These are phyloP conservation scores for Anisodus acutangulus DNA, from an alignment of 257 asterid species.

Conservation along the genomic window DNA sequence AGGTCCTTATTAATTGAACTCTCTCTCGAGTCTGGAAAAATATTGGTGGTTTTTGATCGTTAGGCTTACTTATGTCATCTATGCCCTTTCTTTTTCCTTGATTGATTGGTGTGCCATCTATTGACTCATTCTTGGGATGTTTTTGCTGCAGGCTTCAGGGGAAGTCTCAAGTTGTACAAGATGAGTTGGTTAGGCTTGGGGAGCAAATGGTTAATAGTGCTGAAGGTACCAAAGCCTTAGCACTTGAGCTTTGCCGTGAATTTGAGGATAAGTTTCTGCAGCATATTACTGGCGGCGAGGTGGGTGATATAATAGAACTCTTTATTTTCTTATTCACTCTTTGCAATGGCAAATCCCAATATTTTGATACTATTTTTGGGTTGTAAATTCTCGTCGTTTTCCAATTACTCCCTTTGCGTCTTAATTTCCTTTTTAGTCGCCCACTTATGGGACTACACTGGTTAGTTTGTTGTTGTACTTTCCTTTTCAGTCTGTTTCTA, in stretches of 20 bases:
- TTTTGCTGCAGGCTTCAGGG: slow-evolving; percentile 83
- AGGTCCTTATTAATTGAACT: background rate
- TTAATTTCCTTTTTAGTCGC: no score
- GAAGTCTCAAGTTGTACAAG: slow-evolving; percentile 92
- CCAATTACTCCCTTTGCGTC: background rate
- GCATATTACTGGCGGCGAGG: slow-evolving; percentile 94
- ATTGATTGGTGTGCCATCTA: slow-evolving; percentile 22
- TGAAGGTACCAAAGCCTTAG: slow-evolving; percentile 95
- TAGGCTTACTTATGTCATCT: background rate
- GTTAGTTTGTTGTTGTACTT: background rate
- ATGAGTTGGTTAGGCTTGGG: slow-evolving; percentile 92
- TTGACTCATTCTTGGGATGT: slow-evolving; percentile 18
- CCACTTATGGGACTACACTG: no score
- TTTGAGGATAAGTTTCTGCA: slow-evolving; percentile 98
- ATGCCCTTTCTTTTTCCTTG: background rate
- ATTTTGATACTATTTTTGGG: background rate
- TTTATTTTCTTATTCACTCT: slow-evolving; percentile 18
- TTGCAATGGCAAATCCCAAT: slow-evolving; percentile 1
- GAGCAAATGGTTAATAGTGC: slow-evolving; percentile 89
- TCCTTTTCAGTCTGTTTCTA: background rate
- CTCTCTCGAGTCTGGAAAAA: background rate
- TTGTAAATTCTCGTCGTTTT: background rate
- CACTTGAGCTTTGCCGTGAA: slow-evolving; percentile 98
- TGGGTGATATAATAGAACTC: slow-evolving; percentile 37
- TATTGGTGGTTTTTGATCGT: no score